Base-by-base conservation (phyloP, 2,329 filamentous ascomycete genomes). In the Lachnellula arida region DNA sequence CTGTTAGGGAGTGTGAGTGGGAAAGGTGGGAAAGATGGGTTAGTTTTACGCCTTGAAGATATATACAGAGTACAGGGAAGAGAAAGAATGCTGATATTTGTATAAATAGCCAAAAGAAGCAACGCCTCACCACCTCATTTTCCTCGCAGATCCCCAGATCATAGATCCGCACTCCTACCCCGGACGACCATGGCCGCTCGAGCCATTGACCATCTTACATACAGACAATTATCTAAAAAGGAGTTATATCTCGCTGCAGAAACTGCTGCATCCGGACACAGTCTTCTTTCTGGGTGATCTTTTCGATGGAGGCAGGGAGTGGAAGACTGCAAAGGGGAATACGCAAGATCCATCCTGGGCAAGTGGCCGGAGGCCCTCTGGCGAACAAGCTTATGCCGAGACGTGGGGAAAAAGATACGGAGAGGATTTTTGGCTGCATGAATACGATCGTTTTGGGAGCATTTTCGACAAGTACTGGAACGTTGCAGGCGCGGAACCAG, bases 241-340 rank as follows among this genome's bases (percentile, higher is more conserved):
- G 43, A 86, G 88, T 8, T 97, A 95, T 70, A 81, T 78, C n/a
- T 81, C 86, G 52, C 80, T 97, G 56, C 91, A 96, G 67, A 75
- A 80, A 17, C 75, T 82, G 17, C 77, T 97, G 14, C 81, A 82
- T n/a, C 94, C 94, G 0, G 91, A 97, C 69, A 92, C 89, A 15
- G 78, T 96, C 1, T 83, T 97, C 68, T 97, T 99, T 68, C 77
- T 99, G 0, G 94, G 94, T 7, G 94, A 99, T 69, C 76, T 99
- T 0, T 97, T 99, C 67, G 94, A 99, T 68, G 94, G 94, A 4
- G 94, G 94, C 8, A 82, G 94, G 63, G 94, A 99, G 76, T 99
- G 94, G 94, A 88, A 86, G 63, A 93, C 92, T 12, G 75, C 73
- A 2, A 78, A 78, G 23, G 86, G 82, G 44, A 72, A 78, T 46